Evolutionary conservation across 257 asterid genomes (phyloP).

Genomic region (Haberlea rhodopensis): DNA sequence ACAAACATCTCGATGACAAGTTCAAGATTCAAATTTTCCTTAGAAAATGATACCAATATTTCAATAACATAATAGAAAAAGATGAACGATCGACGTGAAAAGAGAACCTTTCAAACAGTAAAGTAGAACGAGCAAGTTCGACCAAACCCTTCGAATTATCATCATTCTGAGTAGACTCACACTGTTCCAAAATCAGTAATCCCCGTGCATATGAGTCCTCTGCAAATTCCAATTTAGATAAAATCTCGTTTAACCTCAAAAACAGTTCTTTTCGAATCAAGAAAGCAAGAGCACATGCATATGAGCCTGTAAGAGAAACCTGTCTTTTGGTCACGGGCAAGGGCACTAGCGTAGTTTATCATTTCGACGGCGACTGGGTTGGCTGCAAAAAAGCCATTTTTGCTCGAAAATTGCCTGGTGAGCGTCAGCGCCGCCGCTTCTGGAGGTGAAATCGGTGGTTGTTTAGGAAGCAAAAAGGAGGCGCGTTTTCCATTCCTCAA

Average conservation of each 20-base stretch:
- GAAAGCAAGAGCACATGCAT: neutral
- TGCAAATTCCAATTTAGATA: conserved; percentile 28
- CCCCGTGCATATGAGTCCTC: conserved; percentile 79
- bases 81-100: neutral
- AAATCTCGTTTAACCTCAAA: neutral
- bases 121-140: conserved; percentile 74
- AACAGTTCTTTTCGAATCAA: neutral
- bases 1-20: conserved; percentile 5
- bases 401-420: conserved; percentile 34
- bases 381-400: conserved; percentile 28
- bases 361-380: conserved; percentile 71
- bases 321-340: conserved; percentile 71
- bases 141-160: conserved; percentile 75
- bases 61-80: neutral
- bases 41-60: neutral
- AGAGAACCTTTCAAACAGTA: conserved; percentile 63
- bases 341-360: conserved; percentile 71
- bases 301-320: conserved; percentile 33
- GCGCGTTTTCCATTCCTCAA: conserved; percentile 29
- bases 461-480: conserved; percentile 33
- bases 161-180: conserved; percentile 67
- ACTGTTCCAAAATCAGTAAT: conserved; percentile 78
- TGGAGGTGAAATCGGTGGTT: conserved; percentile 27
- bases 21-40: neutral
- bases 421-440: conserved; percentile 32